Percentiles rank a stretch among this genome's conserved stretches.
phyloP scores from a whole-genome alignment of 192 early-diverging fungal species.

The Podochytrium sp. region DNA sequence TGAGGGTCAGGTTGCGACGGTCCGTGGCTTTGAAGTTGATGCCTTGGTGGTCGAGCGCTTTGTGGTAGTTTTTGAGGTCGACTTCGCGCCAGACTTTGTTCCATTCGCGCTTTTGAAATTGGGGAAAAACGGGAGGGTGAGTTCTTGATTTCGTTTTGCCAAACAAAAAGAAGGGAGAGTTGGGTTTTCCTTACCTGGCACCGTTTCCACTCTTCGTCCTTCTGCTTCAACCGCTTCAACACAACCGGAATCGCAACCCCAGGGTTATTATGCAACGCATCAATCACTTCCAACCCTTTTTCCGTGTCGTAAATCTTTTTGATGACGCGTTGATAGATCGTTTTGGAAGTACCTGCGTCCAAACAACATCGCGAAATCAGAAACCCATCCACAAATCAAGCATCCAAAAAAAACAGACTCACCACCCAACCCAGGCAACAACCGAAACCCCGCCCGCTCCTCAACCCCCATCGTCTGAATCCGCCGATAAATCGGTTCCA shows the following conservation, averaged over 20 bases:
- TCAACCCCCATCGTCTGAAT: conserved; percentile 83
- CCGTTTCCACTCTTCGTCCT: conserved; percentile 98
- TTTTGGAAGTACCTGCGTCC: conserved; percentile 62
- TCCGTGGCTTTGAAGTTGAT: conserved; percentile 88
- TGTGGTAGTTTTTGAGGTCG: conserved; percentile 92
- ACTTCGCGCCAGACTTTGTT: conserved; percentile 97
- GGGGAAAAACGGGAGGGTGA: too few species aligned
- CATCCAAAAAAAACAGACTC: background rate
- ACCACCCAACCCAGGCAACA: conserved; percentile 81
- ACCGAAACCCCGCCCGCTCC: conserved; percentile 72
- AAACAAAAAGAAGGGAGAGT: too few species aligned
- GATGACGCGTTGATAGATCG: conserved; percentile 90
- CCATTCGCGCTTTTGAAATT: conserved; percentile 76
- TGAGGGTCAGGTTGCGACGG: conserved; percentile 77
- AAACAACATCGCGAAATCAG: too few species aligned
- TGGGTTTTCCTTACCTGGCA: conserved; percentile 72
- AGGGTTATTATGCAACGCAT: conserved; percentile 90
- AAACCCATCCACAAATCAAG: background rate
- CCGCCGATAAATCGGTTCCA: conserved; percentile 88
- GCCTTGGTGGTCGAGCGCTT: conserved; percentile 93
- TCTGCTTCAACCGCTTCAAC: conserved; percentile 93
- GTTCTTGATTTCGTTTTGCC: too few species aligned
- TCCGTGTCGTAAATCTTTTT: conserved; percentile 94
- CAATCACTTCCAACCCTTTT: conserved; percentile 86
- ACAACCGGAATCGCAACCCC: conserved; percentile 91